Evolutionary conservation across 2,329 filamentous ascomycete genomes (phyloP).

Genomic region (Xylariaceae sp.): DNA sequence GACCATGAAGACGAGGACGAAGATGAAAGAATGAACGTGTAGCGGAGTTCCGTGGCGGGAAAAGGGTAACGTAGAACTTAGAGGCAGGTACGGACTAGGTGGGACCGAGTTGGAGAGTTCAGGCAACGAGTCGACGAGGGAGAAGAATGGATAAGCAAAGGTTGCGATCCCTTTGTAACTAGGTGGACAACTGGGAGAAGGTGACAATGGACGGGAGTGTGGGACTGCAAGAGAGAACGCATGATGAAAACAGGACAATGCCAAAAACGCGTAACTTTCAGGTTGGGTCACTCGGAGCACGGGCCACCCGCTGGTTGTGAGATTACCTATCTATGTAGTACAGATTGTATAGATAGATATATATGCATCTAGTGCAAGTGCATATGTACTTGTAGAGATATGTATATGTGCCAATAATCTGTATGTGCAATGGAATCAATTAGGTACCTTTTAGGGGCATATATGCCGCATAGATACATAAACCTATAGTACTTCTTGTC

Average conservation of each 20-base stretch:
- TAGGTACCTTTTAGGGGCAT: too few relatives aligned
- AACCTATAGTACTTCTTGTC: too few relatives aligned
- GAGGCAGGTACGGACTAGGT: neutral
- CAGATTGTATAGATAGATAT: too few relatives aligned
- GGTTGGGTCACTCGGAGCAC: neutral
- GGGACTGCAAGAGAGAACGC: neutral
- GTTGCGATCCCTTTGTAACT: neutral
- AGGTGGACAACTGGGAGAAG: neutral
- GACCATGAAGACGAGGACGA: neutral
- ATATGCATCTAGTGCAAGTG: too few relatives aligned
- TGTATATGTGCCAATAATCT: too few relatives aligned
- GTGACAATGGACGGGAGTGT: neutral
- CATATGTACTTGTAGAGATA: too few relatives aligned
- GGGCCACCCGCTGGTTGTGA: neutral
- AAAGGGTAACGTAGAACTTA: too few relatives aligned
- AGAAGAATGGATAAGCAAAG: neutral
- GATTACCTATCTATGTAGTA: too few relatives aligned
- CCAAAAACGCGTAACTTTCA: neutral
- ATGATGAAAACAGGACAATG: constrained; percentile 2
- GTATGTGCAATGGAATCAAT: too few relatives aligned
- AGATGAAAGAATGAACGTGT: neutral
- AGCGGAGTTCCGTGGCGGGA: neutral
- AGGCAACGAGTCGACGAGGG: neutral
- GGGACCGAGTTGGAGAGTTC: neutral
- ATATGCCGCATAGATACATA: too few relatives aligned